Conservation (phyloP, 2,329 filamentous ascomycete species). For the Verticillium alfalfae region DNA sequence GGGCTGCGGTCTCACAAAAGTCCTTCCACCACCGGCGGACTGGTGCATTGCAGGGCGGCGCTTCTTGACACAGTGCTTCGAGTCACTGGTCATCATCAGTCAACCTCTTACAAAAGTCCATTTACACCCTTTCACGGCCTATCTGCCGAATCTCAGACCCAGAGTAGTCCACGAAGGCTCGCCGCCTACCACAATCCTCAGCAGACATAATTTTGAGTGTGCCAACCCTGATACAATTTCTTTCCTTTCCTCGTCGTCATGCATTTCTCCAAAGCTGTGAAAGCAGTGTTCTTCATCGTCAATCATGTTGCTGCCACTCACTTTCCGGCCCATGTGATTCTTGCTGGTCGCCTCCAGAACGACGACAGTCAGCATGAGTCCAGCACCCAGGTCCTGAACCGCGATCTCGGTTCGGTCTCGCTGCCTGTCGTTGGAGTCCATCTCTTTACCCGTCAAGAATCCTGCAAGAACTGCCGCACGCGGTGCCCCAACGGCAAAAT, state of each 20-base stretch:
- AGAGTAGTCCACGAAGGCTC: not conserved
- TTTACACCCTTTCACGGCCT: not conserved
- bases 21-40: not conserved
- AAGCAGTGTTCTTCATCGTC: not conserved
- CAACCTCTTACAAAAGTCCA: not conserved
- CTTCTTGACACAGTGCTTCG: not conserved
- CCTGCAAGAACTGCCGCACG: not conserved
- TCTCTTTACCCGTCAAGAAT: not conserved
- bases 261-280: not conserved
- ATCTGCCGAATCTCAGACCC: not conserved
- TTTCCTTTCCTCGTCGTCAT: not conserved
- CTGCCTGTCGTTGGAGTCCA: not conserved
- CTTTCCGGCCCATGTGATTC: not conserved
- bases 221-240: not conserved
- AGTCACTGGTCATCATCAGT: not conserved
- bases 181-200: not conserved
- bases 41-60: not conserved
- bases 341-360: not conserved
- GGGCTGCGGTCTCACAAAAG: not conserved
- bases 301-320: not conserved
- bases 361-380: not conserved
- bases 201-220: not conserved
- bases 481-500: not conserved
- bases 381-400: not conserved
- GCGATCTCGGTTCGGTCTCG: not conserved